Evolutionary conservation across 2,329 filamentous ascomycete genomes (phyloP), one percentile per base, ranked within the genome.

Genomic region (Xylaria sp.): DNA sequence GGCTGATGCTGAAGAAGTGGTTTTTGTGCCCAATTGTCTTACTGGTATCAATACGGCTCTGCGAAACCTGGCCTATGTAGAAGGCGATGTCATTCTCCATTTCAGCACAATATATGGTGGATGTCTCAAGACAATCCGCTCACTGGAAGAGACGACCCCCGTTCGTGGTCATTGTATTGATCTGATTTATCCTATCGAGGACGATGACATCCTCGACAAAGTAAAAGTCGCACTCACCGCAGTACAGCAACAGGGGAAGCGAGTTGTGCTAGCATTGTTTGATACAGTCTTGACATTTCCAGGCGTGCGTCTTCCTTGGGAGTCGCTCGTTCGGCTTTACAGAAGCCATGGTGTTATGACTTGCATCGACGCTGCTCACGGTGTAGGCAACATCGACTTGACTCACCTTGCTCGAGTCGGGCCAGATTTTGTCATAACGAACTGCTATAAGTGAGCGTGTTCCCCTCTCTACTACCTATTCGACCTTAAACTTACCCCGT

Each of bases 381-480:
- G 87, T 0, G 80, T 94, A 39, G 92, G 92, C 0, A 89, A 92
- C 61, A 84, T 94, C n/a, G 84, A 88, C 3, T 78, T 94, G 4
- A 85, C 73, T 12, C 75, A 92, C 77, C 79, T 94, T 39, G 78
- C 78, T 1, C 76, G 77, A 15, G 79, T 93, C 23, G 82, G 88
- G 48, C 87, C 91, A 0, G 92, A 94, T 79, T 94, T 94, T 80
- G 89, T 93, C 73, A 86, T 92, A 46, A 89, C 83, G 67, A 94
- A 94, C 75, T 89, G 87, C 71, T 90, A 93, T 80, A 93, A 93
- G 77, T 79, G 70, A 73, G 76, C 69, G 31, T 55, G 13, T 20
- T 65, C 62, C 43, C 36, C 5, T 59, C 25, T 43, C 23, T 18
- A 56, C 31, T 64, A 56, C 8, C 28, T 62, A 46, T 20, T 31